Base-by-base conservation (phyloP, 768 basidiomycete species). In the Austroboletus festivus region DNA sequence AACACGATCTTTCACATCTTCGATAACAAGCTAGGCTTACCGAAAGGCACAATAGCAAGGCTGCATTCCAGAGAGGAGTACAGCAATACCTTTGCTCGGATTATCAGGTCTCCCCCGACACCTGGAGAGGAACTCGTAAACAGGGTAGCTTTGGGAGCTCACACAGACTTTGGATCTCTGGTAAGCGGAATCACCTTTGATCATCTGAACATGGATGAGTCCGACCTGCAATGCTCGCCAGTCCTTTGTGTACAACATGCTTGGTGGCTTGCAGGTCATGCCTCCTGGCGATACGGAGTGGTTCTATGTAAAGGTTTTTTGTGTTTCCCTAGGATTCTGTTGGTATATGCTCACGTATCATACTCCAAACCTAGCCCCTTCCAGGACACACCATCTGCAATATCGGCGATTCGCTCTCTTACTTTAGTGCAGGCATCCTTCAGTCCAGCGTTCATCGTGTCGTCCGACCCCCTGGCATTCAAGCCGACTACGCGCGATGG, bases 91-190 rank as follows among this genome's bases (percentile, higher is more conserved):
- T 83, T 87, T 55, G 68, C 78, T 0, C 70, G 85, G 10, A 59
- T 78, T 9, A 81, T 79, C 52, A 78, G 65, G 56, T 77, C 70
- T 26, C 75, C 80, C 1, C 73, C 72, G 1, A 67, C 59, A 46
- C 62, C 65, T 5, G 55, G 54, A 0, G 59, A 64, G 18, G 31
- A 38, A 5, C 15, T 50, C 6, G 61, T 61, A 5, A 66, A 72
- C 6, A 73, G 65, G 38, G 68, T 71, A 16, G 69, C 71, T 0
- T 60, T 85, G 16, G 83, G 83, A 18, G 77, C 79, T 2, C 86
- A 87, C 59, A 85, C 84, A 3, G 85, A 86, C 62, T 86, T 86
- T 53, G 83, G 85, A 18, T 81, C 80, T 18, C 60, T 86, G 48
- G 83, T 83, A 54, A 58, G 77, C n/a, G n/a, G n/a, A n/a, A n/a